These are phyloP conservation scores for Gentiana macrophylla DNA, from an alignment of 257 asterid genomes.

Conservation along the genomic window DNA sequence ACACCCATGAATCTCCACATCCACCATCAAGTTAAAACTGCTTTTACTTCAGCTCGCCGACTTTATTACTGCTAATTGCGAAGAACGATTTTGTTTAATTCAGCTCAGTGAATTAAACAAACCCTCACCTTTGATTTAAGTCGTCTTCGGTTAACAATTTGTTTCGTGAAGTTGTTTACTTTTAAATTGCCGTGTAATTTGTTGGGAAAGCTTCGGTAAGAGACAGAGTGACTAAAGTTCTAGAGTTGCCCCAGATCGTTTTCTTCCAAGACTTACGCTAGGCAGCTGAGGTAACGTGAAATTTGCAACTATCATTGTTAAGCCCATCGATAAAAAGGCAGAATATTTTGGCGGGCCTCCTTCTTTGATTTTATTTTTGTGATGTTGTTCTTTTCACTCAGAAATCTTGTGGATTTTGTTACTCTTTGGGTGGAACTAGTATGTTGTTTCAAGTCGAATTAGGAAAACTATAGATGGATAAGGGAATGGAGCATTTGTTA, in stretches of 20 bases:
- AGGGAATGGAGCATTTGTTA: slow-evolving; percentile 40
- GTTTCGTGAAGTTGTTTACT: not conserved
- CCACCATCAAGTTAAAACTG: slow-evolving; percentile 2
- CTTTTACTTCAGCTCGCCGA: not conserved
- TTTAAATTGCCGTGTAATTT: not conserved
- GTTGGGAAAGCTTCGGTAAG: slow-evolving; percentile 19
- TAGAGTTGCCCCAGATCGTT: slow-evolving; percentile 22
- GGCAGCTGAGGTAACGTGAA: not conserved
- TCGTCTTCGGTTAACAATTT: slow-evolving; percentile 2
- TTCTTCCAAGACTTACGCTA: not conserved
- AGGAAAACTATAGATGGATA: slow-evolving; percentile 28
- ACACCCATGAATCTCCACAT: slow-evolving; percentile 7
- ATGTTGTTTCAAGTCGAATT: not conserved
- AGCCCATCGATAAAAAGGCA: not conserved
- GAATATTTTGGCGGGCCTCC: not conserved
- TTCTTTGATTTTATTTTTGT: not conserved
- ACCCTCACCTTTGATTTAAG: slow-evolving; percentile 2
- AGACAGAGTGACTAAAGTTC: slow-evolving; percentile 26
- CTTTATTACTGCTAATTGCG: not conserved
- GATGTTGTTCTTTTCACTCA: not conserved
- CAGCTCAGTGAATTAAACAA: not conserved
- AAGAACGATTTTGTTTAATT: not conserved
- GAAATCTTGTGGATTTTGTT: slow-evolving; percentile 1
- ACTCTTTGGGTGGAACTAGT: slow-evolving; percentile 11
- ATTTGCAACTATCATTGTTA: not conserved